Base-by-base conservation (phyloP, 805 yeast genomes). In the Lipomyces yamanashiensis region DNA sequence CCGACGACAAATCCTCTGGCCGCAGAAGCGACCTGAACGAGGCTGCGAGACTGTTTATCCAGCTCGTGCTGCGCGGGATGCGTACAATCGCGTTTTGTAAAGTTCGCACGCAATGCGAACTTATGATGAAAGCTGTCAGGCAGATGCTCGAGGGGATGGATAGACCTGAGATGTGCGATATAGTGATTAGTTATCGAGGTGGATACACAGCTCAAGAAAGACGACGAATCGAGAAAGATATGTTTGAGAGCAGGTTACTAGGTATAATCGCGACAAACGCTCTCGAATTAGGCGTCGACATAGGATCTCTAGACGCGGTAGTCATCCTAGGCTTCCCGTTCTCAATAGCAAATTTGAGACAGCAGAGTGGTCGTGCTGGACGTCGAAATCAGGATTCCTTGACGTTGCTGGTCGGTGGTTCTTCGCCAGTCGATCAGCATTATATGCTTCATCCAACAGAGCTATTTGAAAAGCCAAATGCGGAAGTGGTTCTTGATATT, bases 331-430 rank as follows among this genome's bases (percentile, higher is more conserved):
- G 98, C 0, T 95, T 95, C 67, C 99, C 99, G 0, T 78, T 85
- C 21, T 89, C 96, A 58, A 81, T 92, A 63, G 87, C 96, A 55
- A 91, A 91, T 66, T 84, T 95, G 73, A 90, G 92, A 70, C 99
- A 95, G 76, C 99, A 95, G 73, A 88, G 95, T 78, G 99, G 99
- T 43, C 82, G 99, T 72, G 98, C 97, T 0, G 99, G 99, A 17
- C 81, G 99, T 74, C 85, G 97, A 68, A 84, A 83, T 58, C 83
- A 84, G 59, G 98, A 95, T 54, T 90, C 97, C 3, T 76, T 95
- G 72, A 93, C 97, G 0, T 77, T 95, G 2, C 85, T 89, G 58
- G 90, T 95, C 12, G 95, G 92, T 0, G 88, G 95, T 43, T 84
- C 86, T 33, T 86, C 87, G 15, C 96, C 98, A 0, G 85, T 91